Base-by-base conservation (phyloP, 192 early-diverging fungal genomes). In the Spinellus fusiger region DNA sequence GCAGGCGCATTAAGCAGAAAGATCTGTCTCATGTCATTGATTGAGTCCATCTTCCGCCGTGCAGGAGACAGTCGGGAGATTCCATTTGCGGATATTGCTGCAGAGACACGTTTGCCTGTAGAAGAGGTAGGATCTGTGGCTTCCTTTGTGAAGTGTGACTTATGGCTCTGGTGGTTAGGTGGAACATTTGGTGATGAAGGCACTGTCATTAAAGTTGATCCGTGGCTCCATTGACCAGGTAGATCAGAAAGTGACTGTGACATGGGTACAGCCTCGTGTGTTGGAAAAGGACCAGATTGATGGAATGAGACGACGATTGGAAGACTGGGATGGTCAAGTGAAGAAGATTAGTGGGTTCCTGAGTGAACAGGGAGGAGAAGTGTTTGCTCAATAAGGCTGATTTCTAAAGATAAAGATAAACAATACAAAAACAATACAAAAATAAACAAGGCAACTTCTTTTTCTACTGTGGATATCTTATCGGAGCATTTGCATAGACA, bases 131-230 rank as follows among this genome's bases (percentile, higher is more conserved):
- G n/a, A n/a, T n/a, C n/a, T n/a, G n/a, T n/a, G n/a, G n/a, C n/a
- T n/a, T n/a, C n/a, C n/a, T n/a, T 23, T 23, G 5, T 18, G 48
- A n/a, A 62, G 7, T 32, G 18, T 61, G 1, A 15, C 10, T 56
- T 48, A 47, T 27, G 28, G 27, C 35, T n/a, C n/a, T n/a, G n/a
- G n/a, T n/a, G n/a, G n/a, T n/a, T 63, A 87, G 73, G 96, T 97
- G 9, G 97, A 99, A 80, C 93, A 96, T 67, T 68, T 99, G 65
- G 87, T 98, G 23, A 99, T 99, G 97, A 96, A 95, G 79, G 95
- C 94, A 12, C 71, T 99, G 65, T 89, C 90, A 47, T 78, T 99
- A 52, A 93, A 91, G 0, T 69, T 99, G 60, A 90, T 99, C 68
- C 82, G 84, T 55, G 97, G 97, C 20, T 85, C 84, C 31, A 96